Evolutionary conservation across 106 monocot genomes (phyloP).

Genomic region (Hemerocallis citrina): DNA sequence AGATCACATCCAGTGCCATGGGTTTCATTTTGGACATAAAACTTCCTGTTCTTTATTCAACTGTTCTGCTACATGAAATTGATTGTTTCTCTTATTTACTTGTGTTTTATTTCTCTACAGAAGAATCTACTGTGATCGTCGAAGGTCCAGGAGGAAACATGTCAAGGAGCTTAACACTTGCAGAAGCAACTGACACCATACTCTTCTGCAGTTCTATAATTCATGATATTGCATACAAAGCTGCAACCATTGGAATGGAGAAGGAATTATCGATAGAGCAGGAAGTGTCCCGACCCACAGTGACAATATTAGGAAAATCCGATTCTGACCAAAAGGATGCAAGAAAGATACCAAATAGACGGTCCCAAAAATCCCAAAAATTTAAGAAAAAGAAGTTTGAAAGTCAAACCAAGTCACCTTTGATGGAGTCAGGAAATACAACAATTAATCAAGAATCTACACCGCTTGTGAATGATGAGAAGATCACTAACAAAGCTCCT

Average conservation of each 20-base stretch:
- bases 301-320: slow-evolving; percentile 24
- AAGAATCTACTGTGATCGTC: slow-evolving; percentile 33
- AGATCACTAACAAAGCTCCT: slow-evolving; percentile 7
- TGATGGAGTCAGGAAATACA: slow-evolving; percentile 12
- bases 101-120: slow-evolving; percentile 22
- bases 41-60: no score
- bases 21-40: no score
- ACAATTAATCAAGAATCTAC: slow-evolving; percentile 13
- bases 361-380: slow-evolving; percentile 23
- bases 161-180: slow-evolving; percentile 56
- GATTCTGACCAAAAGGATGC: slow-evolving; percentile 16
- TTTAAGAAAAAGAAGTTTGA: slow-evolving; percentile 40
- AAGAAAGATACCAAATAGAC: slow-evolving; percentile 7
- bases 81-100: slow-evolving; percentile 2
- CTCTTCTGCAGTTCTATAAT: slow-evolving; percentile 88
- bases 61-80: no score
- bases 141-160: slow-evolving; percentile 37
- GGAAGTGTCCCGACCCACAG: slow-evolving; percentile 23
- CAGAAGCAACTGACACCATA: slow-evolving; percentile 83
- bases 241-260: slow-evolving; percentile 62
- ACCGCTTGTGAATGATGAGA: slow-evolving; percentile 5
- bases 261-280: slow-evolving; percentile 20
- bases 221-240: slow-evolving; percentile 80
- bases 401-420: slow-evolving; percentile 6
- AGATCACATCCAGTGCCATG: no score